Conservation (phyloP, 1,284 basidiomycete species). For the Macrocystidia cucumis region DNA sequence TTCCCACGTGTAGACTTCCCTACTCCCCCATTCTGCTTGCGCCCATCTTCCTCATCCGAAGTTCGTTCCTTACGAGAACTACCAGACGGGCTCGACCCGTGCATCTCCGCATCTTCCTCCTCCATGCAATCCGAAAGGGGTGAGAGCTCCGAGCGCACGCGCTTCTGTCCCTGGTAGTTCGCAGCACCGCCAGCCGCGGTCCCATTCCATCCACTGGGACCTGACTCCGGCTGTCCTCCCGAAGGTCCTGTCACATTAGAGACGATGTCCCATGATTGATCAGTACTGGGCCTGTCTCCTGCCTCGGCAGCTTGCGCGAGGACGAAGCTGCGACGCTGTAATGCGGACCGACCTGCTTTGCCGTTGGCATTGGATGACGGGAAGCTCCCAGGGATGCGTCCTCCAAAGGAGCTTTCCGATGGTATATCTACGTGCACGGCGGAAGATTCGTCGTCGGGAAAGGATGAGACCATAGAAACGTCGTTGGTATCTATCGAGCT, state of each 20-base stretch:
- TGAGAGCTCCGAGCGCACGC: conserved; percentile 30
- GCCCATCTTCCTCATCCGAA: conserved; percentile 8
- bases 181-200: conserved; percentile 16
- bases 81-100: conserved; percentile 9
- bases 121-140: conserved; percentile 26
- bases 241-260: too few relatives aligned
- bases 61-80: conserved; percentile 3
- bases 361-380: conserved; percentile 5
- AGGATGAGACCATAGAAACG: conserved; percentile 22
- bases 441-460: conserved; percentile 13
- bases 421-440: conserved; percentile 18
- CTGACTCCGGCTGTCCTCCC: conserved; percentile 14
- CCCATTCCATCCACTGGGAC: conserved; percentile 10
- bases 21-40: conserved; percentile 1
- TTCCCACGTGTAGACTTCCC: conserved; percentile 11
- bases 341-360: conserved; percentile 15
- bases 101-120: conserved; percentile 14
- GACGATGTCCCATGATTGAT: conserved; percentile 38
- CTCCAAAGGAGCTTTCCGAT: conserved; percentile 24
- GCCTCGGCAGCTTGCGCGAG: conserved; percentile 31
- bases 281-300: conserved; percentile 20
- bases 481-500: conserved; percentile 14
- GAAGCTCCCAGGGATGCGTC: conserved; percentile 2
- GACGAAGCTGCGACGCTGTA: conserved; percentile 42
- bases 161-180: too few relatives aligned